A percentile compares a stretch with the other conserved stretches of the same genome.
Conservation (phyloP, 2,329 filamentous ascomycete species). For the Venturia oleaginea region DNA sequence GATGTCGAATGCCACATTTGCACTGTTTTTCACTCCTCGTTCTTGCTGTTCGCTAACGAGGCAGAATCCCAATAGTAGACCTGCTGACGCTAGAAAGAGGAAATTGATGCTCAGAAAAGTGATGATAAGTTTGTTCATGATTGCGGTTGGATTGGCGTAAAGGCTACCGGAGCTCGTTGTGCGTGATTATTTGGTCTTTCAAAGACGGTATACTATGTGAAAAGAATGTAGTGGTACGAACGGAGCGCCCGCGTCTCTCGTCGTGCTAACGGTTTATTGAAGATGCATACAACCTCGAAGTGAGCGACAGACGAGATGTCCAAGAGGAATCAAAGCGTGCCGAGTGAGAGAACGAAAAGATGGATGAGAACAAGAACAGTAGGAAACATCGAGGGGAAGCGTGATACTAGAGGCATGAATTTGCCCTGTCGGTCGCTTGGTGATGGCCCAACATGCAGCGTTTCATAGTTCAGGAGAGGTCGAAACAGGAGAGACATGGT, state of each 20-base stretch:
- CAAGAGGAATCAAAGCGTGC: not conserved
- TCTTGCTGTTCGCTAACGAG: conserved; percentile 39
- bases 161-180: conserved; percentile 3
- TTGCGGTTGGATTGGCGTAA: conserved; percentile 20
- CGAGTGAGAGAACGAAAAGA: not conserved
- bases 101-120: conserved; percentile 43
- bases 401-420: not conserved
- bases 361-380: not conserved
- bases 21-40: conserved; percentile 33
- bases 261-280: not conserved
- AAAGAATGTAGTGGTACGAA: conserved; percentile 2
- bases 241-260: conserved; percentile 13
- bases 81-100: conserved; percentile 44
- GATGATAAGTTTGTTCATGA: conserved; percentile 44
- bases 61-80: conserved; percentile 44
- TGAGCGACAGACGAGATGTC: conserved; percentile 3
- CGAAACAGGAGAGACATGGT: not conserved
- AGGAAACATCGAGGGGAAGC: conserved; percentile 3
- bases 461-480: conserved; percentile 1
- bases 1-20: conserved; percentile 43
- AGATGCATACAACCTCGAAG: not conserved
- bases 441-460: not conserved
- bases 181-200: not conserved
- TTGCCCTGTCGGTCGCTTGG: conserved; percentile 2
- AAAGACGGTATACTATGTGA: not conserved